phyloP scores from a whole-genome alignment of 192 early-diverging fungal genomes.

The Rhizophagus sp. region DNA sequence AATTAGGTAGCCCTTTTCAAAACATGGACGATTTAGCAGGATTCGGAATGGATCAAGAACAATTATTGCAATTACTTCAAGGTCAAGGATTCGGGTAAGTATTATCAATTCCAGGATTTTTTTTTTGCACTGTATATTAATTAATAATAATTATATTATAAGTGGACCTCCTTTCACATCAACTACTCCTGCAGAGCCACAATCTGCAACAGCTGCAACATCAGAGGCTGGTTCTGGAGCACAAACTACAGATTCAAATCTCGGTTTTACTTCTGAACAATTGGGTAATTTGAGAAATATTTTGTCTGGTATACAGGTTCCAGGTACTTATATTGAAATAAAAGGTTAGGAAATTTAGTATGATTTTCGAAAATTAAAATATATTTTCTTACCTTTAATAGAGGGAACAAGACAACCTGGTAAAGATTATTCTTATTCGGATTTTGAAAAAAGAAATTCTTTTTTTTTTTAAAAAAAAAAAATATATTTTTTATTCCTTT shows the following conservation, averaged over 20 bases:
- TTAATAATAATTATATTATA: not conserved
- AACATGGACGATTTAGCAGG: constrained; percentile 28
- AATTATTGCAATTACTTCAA: constrained; percentile 24
- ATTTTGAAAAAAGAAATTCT: not conserved
- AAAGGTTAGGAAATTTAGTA: too few species aligned
- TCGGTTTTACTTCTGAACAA: constrained; percentile 42
- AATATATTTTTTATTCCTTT: not conserved
- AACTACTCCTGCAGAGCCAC: constrained; percentile 29
- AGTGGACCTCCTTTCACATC: constrained; percentile 9
- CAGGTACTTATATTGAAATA: constrained; percentile 28
- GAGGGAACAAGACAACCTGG: constrained; percentile 15
- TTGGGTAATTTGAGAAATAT: constrained; percentile 48
- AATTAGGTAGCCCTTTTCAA: constrained; percentile 18
- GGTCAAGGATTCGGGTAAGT: constrained; percentile 27
- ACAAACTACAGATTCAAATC: constrained; percentile 13
- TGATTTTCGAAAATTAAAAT: not conserved
- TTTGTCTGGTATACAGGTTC: constrained; percentile 45
- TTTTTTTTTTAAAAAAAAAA: not conserved
- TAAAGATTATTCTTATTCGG: not conserved
- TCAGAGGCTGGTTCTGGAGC: constrained; percentile 14
- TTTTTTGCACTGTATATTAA: not conserved
- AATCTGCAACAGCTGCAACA: constrained; percentile 17
- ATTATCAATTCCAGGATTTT: not conserved
- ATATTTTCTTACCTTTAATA: constrained; percentile 4
- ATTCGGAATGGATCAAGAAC: constrained; percentile 25